Evolutionary conservation across 371 early-diverging fungal species (phyloP).

Genomic region (Apophysomyces variabilis): DNA sequence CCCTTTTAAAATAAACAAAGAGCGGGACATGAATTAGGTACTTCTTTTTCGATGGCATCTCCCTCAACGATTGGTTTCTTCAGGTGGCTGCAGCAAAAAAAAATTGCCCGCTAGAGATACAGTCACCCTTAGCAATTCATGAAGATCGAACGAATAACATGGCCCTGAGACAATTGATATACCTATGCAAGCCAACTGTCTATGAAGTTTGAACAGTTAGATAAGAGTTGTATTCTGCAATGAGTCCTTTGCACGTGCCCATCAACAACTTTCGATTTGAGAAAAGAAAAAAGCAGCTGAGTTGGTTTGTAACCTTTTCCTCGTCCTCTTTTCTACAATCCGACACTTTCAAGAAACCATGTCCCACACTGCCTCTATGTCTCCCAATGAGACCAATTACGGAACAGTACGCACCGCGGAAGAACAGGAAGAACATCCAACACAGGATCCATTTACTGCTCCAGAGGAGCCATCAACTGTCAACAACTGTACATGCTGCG

Average conservation of each 20-base stretch:
- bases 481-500: slow-evolving; percentile 35
- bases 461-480: slow-evolving; percentile 27
- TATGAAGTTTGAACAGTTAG: too few relatives aligned
- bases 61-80: slow-evolving; percentile 8
- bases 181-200: too few relatives aligned
- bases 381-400: neutral
- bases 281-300: neutral
- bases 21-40: slow-evolving; percentile 4
- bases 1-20: slow-evolving; percentile 1
- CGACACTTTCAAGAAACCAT: neutral
- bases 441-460: slow-evolving; percentile 5
- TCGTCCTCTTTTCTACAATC: neutral
- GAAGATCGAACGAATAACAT: too few relatives aligned
- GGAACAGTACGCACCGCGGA: neutral
- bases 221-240: too few relatives aligned
- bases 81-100: slow-evolving; percentile 9
- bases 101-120: neutral
- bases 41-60: slow-evolving; percentile 2
- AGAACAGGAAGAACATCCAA: slow-evolving; percentile 7
- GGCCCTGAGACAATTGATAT: too few relatives aligned
- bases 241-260: too few relatives aligned
- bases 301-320: neutral
- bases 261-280: too few relatives aligned
- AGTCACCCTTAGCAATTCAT: too few relatives aligned
- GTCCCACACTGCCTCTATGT: neutral